Percentiles rank a stretch among this genome's conserved stretches.
Evolutionary conservation across 768 basidiomycete genomes (phyloP).

Genomic region (Leccinellum rugosiceps): DNA sequence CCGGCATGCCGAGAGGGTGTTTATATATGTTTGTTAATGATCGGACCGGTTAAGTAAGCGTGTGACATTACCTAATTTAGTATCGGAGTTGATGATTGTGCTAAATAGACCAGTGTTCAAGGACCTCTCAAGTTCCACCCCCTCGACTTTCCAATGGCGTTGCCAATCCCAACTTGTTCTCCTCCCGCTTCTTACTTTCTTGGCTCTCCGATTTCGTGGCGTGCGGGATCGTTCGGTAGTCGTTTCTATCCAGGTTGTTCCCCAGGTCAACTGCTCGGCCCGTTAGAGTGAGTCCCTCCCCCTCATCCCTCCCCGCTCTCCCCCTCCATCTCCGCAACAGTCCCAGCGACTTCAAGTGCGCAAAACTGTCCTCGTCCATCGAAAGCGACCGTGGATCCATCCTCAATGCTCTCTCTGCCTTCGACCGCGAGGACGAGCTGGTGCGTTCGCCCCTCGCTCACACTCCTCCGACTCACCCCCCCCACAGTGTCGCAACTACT

Average conservation of each 20-base stretch:
- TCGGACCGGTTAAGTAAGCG: conserved; percentile 28
- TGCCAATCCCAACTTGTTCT: neutral
- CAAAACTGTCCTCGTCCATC: conserved; percentile 49
- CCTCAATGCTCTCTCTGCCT: conserved; percentile 61
- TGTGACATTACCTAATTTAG: conserved; percentile 16
- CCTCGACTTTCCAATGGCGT: conserved; percentile 33
- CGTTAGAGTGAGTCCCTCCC: conserved; percentile 55
- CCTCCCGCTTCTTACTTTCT: conserved; percentile 46
- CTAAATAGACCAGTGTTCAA: conserved; percentile 26
- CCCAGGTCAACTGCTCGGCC: conserved; percentile 57
- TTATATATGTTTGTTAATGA: conserved; percentile 20
- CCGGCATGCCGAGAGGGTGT: conserved; percentile 25
- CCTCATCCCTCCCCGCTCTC: neutral
- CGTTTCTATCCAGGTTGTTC: conserved; percentile 63
- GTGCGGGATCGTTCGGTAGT: conserved; percentile 61
- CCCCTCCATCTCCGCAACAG: conserved; percentile 19
- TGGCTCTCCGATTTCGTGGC: conserved; percentile 72
- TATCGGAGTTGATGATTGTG: conserved; percentile 3
- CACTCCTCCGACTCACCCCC: neutral
- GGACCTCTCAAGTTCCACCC: conserved; percentile 3
- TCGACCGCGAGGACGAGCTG: conserved; percentile 71
- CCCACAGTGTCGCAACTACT: conserved; percentile 76
- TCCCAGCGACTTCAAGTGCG: conserved; percentile 45
- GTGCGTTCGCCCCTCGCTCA: conserved; percentile 40
- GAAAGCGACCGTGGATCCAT: conserved; percentile 60